Evolutionary conservation across 2,329 filamentous ascomycete genomes (phyloP).

Genomic region (Botryosphaeria dothidea): DNA sequence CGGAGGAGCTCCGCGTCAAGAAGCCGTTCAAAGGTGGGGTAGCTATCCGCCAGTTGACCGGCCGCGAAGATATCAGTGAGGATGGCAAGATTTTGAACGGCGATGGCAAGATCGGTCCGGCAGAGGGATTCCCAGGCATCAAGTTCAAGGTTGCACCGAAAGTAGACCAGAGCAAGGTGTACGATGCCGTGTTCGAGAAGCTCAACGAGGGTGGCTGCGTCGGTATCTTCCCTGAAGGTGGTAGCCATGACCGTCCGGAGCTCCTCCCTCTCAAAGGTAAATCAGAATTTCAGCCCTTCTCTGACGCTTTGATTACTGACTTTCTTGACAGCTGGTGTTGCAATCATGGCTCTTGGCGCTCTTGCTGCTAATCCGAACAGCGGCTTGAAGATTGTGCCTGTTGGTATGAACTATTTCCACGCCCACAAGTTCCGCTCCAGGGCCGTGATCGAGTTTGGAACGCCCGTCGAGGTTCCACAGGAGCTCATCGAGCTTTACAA

Average conservation of each 20-base stretch:
- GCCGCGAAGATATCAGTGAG: constrained; percentile 69
- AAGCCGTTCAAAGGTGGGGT: constrained; percentile 79
- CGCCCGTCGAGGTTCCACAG: constrained; percentile 78
- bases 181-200: constrained; percentile 86
- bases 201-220: constrained; percentile 83
- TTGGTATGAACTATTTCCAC: constrained; percentile 99
- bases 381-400: constrained; percentile 90
- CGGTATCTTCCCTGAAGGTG: constrained; percentile 95
- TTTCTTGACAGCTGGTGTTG: constrained; percentile 70
- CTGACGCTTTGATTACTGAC: constrained; percentile 22
- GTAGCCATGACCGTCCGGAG: constrained; percentile 91
- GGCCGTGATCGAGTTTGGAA: constrained; percentile 93
- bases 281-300: not conserved
- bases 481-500: constrained; percentile 86
- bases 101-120: constrained; percentile 53
- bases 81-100: constrained; percentile 64
- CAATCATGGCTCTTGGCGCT: constrained; percentile 94
- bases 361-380: constrained; percentile 83
- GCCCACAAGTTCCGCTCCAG: constrained; percentile 97
- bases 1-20: constrained; percentile 82
- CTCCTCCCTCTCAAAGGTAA: constrained; percentile 80
- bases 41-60: constrained; percentile 78
- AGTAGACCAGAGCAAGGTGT: constrained; percentile 91
- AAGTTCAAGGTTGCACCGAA: constrained; percentile 89
- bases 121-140: constrained; percentile 68